Evolutionary conservation across 2,329 filamentous ascomycete genomes (phyloP), one percentile per base, ranked within the genome.

Genomic region (Colletotrichum sp.): DNA sequence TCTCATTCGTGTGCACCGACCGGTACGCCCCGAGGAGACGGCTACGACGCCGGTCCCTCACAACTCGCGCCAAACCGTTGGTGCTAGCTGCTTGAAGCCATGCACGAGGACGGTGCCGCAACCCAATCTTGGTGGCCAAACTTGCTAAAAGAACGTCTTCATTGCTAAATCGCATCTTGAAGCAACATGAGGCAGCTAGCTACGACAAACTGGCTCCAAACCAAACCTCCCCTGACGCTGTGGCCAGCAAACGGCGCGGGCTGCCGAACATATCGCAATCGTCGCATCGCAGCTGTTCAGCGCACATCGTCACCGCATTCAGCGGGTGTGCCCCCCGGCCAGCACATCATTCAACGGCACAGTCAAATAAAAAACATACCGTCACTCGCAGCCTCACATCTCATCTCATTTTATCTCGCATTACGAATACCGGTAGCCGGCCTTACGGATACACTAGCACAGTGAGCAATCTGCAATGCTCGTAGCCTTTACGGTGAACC

Each of bases 11-110:
- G 38, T 67, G 66, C 43, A 26, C 34, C 71, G 66, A 26, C 58
- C 71, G 66, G 43, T 70, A 70, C 71, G 58, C 66, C 71, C 65
- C 66, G 56, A 73, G 55, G 55, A 38, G 24, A 38, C 61, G 61
- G 61, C 32, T 70, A 59, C 67, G 24, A 73, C 66, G 43, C 58
- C 38, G 63, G 48, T 48, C 38, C 28, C 26, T 70, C 43, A n/a
- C 32, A 63, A 63, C 32, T 73, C 58, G 65, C 65, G 71, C 70
- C 70, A 73, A 56, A 48, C 71, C 71, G 69, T 73, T 75, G 62
- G 69, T 75, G 69, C 69, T 75, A 73, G 63, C 64, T 56, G 24
- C 69, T 67, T 67, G 73, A 63, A 48, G 62, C 14, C 14, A 56
- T 38, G 55, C 48, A 24, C 32, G 14, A 66, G 13, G 38, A 72